Evolutionary conservation across 352 stramenopile genomes (phyloP).

Genomic region (Plasmopara viticola): DNA sequence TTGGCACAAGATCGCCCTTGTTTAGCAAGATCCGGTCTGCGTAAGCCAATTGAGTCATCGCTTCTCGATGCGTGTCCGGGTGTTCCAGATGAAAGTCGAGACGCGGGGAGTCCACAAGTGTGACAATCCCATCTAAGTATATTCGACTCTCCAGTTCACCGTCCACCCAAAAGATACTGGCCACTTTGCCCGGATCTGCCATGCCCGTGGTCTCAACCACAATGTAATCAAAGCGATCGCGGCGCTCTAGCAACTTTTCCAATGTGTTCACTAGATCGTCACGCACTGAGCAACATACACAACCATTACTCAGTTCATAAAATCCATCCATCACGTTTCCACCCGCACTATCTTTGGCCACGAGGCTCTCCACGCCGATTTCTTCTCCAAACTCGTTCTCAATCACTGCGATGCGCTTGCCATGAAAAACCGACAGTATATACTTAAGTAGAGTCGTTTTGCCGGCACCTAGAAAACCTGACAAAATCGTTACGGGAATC

Average conservation of each 20-base stretch:
- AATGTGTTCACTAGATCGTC: constrained; percentile 85
- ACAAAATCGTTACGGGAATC: constrained; percentile 93
- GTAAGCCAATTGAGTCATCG: constrained; percentile 96
- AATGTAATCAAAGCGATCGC: constrained; percentile 87
- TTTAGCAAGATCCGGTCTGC: constrained; percentile 98
- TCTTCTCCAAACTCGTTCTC: constrained; percentile 99
- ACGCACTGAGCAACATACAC: constrained; percentile 96
- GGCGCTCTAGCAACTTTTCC: constrained; percentile 73
- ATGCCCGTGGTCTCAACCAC: constrained; percentile 94
- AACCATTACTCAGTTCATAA: constrained; percentile 96
- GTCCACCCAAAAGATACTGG: constrained; percentile 96
- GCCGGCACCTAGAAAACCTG: constrained; percentile 92
- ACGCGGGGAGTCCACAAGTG: constrained; percentile 94
- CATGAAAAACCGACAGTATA: constrained; percentile 90
- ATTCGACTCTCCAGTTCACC: constrained; percentile 85
- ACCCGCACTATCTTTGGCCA: constrained; percentile 66
- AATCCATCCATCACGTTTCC: constrained; percentile 80
- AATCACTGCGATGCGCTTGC: constrained; percentile 95
- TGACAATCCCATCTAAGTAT: constrained; percentile 94
- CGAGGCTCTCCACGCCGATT: constrained; percentile 90
- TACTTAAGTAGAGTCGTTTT: constrained; percentile 98
- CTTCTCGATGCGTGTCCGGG: constrained; percentile 65
- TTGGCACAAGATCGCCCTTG: constrained; percentile 94
- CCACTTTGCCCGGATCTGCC: constrained; percentile 91
- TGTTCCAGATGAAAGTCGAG: constrained; percentile 75